Evolutionary conservation across 2,329 filamentous ascomycete genomes (phyloP), one percentile per base, ranked within the genome.

Genomic region (Penicillium sp.): DNA sequence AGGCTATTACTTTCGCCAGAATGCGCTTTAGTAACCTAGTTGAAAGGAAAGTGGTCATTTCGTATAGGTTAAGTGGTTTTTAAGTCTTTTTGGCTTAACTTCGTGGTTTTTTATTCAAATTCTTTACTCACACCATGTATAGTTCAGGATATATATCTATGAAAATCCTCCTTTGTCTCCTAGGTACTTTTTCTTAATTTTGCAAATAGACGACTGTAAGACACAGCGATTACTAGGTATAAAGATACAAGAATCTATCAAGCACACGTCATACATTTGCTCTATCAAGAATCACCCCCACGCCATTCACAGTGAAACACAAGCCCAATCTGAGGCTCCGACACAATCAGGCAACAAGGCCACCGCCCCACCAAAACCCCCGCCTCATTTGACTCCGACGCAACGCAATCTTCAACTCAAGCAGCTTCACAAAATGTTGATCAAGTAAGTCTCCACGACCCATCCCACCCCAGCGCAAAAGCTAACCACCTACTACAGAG

Each of bases 401-500:
- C 47, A 21, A 52, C 31, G n/a, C 21, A 36, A 36, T 40, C 14
- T 36, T 29, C 34, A 51, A 34, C 24, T 16, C 16, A 39, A n/a
- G 16, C 6, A 27, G 14, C 29, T n/a, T 5, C 34, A 8, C 47
- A 43, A 24, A 31, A 81, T 81, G 79, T 67, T 81, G 67, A 81
- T 81, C 73, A 81, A 81, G 79, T 81, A 65, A 65, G 75, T 61
- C 34, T 22, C 11, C 36, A 22, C 16, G 18, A 16, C n/a, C 43
- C 42, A 54, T 61, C 61, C 54, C 58, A 60, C 64, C 54, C 43
- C 29, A 55, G 34, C 47, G 40, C 5, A 2, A 47, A 54, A 51
- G 48, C 56, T 60, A 40, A 60, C 47, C 24, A 27, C 3, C 24
- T 27, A 40, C 31, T 40, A 42, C 67, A 99, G 93, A 83, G 93